These are phyloP conservation scores for Austropuccinia psidii DNA, from an alignment of 1,284 basidiomycete species.

Conservation along the genomic window DNA sequence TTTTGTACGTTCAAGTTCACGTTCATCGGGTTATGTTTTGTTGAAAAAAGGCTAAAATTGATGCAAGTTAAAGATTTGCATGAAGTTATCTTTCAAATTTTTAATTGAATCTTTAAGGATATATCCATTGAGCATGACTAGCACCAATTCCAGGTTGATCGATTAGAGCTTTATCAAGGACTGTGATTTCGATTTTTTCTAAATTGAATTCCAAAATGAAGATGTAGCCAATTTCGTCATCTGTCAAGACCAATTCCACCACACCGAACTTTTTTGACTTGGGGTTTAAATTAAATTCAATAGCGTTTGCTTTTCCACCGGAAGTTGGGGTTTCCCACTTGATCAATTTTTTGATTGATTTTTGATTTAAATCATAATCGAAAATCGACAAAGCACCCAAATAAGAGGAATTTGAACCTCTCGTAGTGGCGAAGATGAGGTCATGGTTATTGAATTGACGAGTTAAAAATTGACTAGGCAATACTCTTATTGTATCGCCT, in stretches of 20 bases:
- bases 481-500: conserved; percentile 44
- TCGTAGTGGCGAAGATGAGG: conserved; percentile 42
- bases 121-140: conserved; percentile 45
- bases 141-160: conserved; percentile 38
- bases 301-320: conserved; percentile 46
- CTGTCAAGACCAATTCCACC: conserved; percentile 40
- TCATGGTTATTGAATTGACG: background rate
- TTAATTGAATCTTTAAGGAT: no score
- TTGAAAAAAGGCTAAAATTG: no score
- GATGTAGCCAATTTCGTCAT: conserved; percentile 42
- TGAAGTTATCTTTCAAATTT: no score
- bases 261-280: background rate
- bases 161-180: conserved; percentile 39
- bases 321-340: conserved; percentile 41
- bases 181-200: background rate
- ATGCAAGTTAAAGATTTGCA: no score
- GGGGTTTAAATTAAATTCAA: conserved; percentile 41
- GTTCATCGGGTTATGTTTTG: no score
- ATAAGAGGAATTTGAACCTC: conserved; percentile 39
- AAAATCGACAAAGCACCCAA: conserved; percentile 41
- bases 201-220: conserved; percentile 41
- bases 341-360: background rate
- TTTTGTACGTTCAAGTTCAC: no score
- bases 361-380: conserved; percentile 6
- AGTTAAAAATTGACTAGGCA: conserved; percentile 36